Conservation (phyloP, 371 early-diverging fungal species). For the Dichotomocladium elegans region DNA sequence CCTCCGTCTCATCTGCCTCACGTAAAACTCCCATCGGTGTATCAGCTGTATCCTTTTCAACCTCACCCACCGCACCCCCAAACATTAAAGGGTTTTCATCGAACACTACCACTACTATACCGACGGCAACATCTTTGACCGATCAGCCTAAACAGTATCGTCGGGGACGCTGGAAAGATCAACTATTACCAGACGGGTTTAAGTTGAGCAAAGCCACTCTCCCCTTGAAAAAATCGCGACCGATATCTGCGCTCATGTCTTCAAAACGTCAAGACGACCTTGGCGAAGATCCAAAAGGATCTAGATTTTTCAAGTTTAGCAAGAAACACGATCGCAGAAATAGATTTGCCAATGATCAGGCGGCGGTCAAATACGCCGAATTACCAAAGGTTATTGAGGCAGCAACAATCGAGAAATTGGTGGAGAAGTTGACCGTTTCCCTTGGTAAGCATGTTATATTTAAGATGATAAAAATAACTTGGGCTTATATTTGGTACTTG, state of each 20-base stretch:
- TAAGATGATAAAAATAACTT: neutral
- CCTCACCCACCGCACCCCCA: constrained; percentile 9
- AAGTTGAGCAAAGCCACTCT: constrained; percentile 3
- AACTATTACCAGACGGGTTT: constrained; percentile 6
- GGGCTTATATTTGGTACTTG: neutral
- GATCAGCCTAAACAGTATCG: neutral
- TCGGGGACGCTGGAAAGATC: constrained; percentile 10
- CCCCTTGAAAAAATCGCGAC: neutral
- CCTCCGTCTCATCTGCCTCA: neutral
- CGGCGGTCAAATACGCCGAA: constrained; percentile 1
- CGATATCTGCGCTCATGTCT: neutral
- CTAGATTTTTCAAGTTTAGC: constrained; percentile 2
- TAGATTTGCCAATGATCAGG: neutral
- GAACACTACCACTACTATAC: constrained; percentile 21
- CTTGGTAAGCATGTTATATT: constrained; percentile 27
- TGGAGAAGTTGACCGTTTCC: constrained; percentile 58
- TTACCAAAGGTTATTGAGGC: constrained; percentile 52
- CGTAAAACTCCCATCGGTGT: constrained; percentile 4
- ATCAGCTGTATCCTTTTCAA: constrained; percentile 12
- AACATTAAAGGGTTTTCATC: constrained; percentile 32
- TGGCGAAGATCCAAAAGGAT: neutral
- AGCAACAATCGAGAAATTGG: constrained; percentile 59
- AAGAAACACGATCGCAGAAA: neutral
- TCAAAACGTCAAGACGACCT: neutral
- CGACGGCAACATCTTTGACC: neutral